These are phyloP conservation scores for Fusarium subtropicale DNA, from an alignment of 2,329 filamentous ascomycete species.

Conservation along the genomic window DNA sequence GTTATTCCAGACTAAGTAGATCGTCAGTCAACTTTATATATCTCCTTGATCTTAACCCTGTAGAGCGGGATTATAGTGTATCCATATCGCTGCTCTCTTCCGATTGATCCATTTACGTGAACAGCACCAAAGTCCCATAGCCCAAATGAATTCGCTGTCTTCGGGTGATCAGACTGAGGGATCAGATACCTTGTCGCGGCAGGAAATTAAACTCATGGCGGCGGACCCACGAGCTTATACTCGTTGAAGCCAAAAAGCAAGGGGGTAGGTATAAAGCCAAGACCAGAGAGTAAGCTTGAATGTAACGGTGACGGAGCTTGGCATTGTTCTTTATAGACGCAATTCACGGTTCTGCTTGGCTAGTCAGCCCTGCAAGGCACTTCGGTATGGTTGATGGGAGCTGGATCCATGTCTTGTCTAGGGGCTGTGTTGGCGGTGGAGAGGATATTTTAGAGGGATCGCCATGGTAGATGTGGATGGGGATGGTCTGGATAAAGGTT, in stretches of 20 bases:
- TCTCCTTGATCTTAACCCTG: not conserved
- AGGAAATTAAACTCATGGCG: conserved; percentile 23
- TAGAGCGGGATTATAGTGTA: not conserved
- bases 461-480: not conserved
- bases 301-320: conserved; percentile 8
- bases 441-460: not conserved
- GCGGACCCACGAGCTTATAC: conserved; percentile 25
- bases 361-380: conserved; percentile 8
- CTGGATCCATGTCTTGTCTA: not conserved
- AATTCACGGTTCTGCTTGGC: not conserved
- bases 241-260: not conserved
- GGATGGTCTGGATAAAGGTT: too few relatives aligned
- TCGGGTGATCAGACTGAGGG: not conserved
- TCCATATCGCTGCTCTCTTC: not conserved
- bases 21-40: conserved; percentile 4
- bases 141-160: not conserved
- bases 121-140: not conserved
- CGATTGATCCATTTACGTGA: conserved; percentile 18
- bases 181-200: conserved; percentile 22
- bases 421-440: conserved; percentile 3
- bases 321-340: not conserved
- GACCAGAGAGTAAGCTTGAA: not conserved
- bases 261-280: conserved; percentile 1
- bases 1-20: not conserved
- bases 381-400: not conserved